Evolutionary conservation across 345 rosid genomes (phyloP).

Genomic region (Passiflora organensis): DNA sequence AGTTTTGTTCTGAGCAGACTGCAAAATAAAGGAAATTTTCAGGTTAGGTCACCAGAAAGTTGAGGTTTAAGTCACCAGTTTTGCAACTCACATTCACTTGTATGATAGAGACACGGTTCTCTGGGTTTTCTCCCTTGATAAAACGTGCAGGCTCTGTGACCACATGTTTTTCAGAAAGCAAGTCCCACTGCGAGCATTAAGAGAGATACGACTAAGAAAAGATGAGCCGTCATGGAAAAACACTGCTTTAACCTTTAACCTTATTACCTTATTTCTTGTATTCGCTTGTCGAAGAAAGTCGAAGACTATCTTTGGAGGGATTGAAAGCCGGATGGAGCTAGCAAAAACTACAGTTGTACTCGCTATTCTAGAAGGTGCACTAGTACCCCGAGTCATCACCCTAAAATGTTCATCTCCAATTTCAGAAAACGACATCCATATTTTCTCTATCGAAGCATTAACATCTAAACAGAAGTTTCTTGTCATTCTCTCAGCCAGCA

Average conservation of each 20-base stretch:
- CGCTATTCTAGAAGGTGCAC: constrained; percentile 5
- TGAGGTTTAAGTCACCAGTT: not conserved
- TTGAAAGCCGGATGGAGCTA: constrained; percentile 27
- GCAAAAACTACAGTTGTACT: constrained; percentile 25
- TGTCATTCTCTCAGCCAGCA: constrained; percentile 36
- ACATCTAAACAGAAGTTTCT: constrained; percentile 24
- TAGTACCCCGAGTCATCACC: constrained; percentile 15
- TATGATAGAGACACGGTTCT: constrained; percentile 25
- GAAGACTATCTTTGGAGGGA: constrained; percentile 21
- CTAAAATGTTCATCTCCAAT: constrained; percentile 22
- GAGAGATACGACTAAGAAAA: too few species aligned
- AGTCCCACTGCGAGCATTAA: constrained; percentile 57
- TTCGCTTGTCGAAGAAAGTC: constrained; percentile 22
- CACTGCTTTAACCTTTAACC: not conserved
- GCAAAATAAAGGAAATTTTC: too few species aligned
- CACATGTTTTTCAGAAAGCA: constrained; percentile 12
- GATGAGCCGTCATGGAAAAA: not conserved
- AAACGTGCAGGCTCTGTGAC: constrained; percentile 26
- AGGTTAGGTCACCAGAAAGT: not conserved
- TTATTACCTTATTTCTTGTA: constrained; percentile 33
- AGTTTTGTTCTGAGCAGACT: constrained; percentile 11
- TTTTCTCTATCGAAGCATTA: constrained; percentile 12
- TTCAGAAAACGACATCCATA: constrained; percentile 30
- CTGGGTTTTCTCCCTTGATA: constrained; percentile 18
- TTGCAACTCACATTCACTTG: constrained; percentile 28